Evolutionary conservation across 164 flowering plant genomes (phyloP), one percentile per base, ranked within the genome.

Genomic region (Euptelea pleiosperma): DNA sequence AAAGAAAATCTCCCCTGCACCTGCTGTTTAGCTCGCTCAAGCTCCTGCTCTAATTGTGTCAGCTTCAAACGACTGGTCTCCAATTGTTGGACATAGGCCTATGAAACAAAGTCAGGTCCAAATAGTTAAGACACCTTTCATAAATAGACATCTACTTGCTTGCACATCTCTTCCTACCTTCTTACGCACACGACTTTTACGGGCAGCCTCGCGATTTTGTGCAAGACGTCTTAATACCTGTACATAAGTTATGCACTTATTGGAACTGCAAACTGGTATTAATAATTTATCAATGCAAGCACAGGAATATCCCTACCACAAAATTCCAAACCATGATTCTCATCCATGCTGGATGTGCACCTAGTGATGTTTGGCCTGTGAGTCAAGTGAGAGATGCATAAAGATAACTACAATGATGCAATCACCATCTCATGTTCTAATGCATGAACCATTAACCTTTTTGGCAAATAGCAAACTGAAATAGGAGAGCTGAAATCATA

Each of bases 121-220:
- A n/a, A 53, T 12, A 16, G 14, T n/a, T 46, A n/a, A 60, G 37
- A 55, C 1, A 1, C 9, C n/a, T 25, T 35, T 28, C 34, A 51
- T 14, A 35, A 4, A 19, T 16, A 16, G 34, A 22, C 4, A 34
- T 58, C 26, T 49, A 21, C 41, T 56, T 41, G 47, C 33, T 24
- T 31, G 19, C 36, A 25, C 26, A 28, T 49, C 9, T 18, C 16
- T 47, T 31, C 34, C 11, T 65, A 89, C 99, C 90, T 93, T 93
- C 70, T 93, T 93, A 52, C 99, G 73, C 55, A 87, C 45, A 16
- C 99, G 97, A 62, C 99, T 90, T 74, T 93, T 93, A 22, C 97
- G 90, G 47, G 99, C 99, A 72, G 99, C 99, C 77, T 90, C 99
- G 21, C 99, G 96, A 67, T 93, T 93, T 71, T 93, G 99, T 55